Evolutionary conservation across 225 moss, liverwort and hornwort species (phyloP).

Genomic region (Antitrichia curtipendula): DNA sequence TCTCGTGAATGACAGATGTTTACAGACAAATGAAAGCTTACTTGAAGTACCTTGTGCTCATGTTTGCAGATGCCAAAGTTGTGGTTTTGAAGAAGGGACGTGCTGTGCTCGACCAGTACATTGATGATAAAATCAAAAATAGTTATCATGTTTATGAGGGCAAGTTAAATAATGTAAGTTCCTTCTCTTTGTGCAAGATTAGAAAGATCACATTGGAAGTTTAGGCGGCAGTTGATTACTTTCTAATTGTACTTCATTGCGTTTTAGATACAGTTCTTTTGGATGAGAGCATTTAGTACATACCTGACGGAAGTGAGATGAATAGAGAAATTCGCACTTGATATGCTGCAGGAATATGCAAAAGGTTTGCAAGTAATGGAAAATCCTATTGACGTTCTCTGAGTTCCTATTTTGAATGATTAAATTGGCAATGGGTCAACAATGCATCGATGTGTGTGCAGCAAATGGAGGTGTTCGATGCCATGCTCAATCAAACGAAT

Average conservation of each 20-base stretch:
- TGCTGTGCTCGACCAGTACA: conserved; percentile 70
- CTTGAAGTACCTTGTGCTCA: neutral
- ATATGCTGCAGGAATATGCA: neutral
- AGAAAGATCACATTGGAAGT: neutral
- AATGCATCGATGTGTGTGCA: conserved; percentile 10
- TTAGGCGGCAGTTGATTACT: neutral
- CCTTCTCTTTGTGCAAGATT: neutral
- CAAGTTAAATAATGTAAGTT: neutral
- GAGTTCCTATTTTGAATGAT: neutral
- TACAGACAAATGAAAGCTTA: neutral
- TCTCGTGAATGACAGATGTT: neutral
- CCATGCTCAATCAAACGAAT: conserved; percentile 98
- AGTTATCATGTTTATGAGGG: conserved; percentile 37
- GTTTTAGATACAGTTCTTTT: neutral
- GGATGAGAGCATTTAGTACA: neutral
- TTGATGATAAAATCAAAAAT: conserved; percentile 38
- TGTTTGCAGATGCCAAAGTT: conserved; percentile 32
- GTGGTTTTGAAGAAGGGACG: conserved; percentile 79
- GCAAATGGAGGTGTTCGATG: conserved; percentile 59
- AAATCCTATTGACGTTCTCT: neutral
- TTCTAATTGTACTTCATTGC: neutral
- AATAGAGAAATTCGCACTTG: neutral
- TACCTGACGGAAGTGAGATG: neutral
- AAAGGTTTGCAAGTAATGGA: neutral
- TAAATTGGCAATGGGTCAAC: neutral